Base-by-base conservation (phyloP, 257 asterid species). In the Nemophila menziesii region DNA sequence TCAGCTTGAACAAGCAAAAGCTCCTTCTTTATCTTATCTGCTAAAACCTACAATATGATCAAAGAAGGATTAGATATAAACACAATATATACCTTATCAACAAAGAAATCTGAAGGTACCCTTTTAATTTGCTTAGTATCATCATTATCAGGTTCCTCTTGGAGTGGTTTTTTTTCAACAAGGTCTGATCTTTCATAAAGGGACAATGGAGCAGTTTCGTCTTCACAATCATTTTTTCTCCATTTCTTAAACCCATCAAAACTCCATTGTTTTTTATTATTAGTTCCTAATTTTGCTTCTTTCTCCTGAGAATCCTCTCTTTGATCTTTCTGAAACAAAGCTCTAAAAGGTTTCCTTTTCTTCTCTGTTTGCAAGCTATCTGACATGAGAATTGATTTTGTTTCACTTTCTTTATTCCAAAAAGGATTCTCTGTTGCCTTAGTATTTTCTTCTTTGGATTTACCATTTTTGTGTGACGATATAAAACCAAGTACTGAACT, bases 161-260 rank as follows among this genome's bases (percentile, higher is more conserved):
- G 81, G 6, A 71, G 39, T 0, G 84, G 92, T 45, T 77, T 79
- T 45, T 77, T 79, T 33, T 21, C 54, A 23, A 72, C 69, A 33
- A 75, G 70, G 2, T 67, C 73, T 26, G 73, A 48, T 54, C 63
- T 71, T 61, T 69, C 79, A 46, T 47, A 43, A 41, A 63, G 68
- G 20, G 94, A 75, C 63, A 73, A 43, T 9, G 77, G 70, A 51
- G 58, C 75, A 12, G 61, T 60, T 57, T 71, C 86, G 7, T 75
- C 80, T 14, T 66, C 76, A 3, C 62, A 29, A 7, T 78, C 79
- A 33, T 46, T 70, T 58, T 59, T 86, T 67, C 49, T 86, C 96
- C 92, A 86, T 69, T 74, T 86, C 82, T 70, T 86, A 39, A 86
- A 66, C 49, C 87, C 86, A 46, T 80, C 93, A 61, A 78, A 66